Evolutionary conservation across 495 filamentous ascomycete species (phyloP), one percentile per base, ranked within the genome.

Genomic region (Echria macrotheca): DNA sequence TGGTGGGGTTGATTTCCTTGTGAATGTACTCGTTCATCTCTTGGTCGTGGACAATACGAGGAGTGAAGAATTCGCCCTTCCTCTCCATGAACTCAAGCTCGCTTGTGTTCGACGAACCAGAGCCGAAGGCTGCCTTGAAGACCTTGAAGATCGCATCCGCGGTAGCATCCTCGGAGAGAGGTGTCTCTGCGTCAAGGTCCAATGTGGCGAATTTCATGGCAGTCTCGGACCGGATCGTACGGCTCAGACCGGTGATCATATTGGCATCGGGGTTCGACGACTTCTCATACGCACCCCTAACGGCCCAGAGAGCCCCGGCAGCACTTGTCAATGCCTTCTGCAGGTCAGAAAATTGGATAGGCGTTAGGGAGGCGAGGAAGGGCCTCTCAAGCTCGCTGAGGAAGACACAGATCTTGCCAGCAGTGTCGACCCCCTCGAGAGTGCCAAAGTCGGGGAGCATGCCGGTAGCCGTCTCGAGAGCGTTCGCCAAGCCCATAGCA

Each of bases 221-320:
- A 0, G 72, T 70, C 56, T 81, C 78, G 0, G 76, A 77, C 0
- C 76, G 73, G 45, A 80, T 69, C 23, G 72, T 76, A 23, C 78
- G 61, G 38, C 71, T 71, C 8, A 79, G 49, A 35, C 78, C 78
- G 10, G 69, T 61, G n/a, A 75, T 61, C 71, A 80, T 78, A 53
- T 77, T 73, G 22, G 68, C 61, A 23, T 78, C 68, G 12, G 78
- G 76, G 18, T 60, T 66, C 1, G 66, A 60, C 2, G 61, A 63
- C 37, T 67, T 64, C 5, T 60, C 56, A 44, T 70, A 69, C 0
- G 69, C 73, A 14, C 73, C 70, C 7, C 67, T 64, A 41, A 75
- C 74, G 18, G 76, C 68, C 78, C 78, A 81, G 9, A 81, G 54
- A 0, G 71, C 59, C 10, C 69, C 67, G 21, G 65, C 55, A 8